Evolutionary conservation across 345 rosid genomes (phyloP).

Genomic region (Murraya paniculata): DNA sequence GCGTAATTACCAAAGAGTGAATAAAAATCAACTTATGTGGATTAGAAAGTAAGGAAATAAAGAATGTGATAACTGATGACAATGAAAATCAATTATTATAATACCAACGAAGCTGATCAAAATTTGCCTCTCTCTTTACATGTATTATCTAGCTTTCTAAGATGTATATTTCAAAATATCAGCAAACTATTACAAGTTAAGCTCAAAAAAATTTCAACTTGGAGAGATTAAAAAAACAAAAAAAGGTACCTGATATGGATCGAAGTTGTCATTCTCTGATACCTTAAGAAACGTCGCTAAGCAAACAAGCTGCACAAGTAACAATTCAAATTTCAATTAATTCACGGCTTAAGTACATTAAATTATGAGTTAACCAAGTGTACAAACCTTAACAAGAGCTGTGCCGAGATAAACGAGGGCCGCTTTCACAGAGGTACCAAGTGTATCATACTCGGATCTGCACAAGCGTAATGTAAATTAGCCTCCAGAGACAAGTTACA

Average conservation of each 20-base stretch:
- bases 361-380: background rate
- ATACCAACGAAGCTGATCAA: background rate
- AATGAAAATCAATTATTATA: too few species aligned
- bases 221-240: background rate
- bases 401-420: conserved; percentile 91
- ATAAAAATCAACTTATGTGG: background rate
- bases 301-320: conserved; percentile 72
- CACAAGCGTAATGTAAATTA: background rate
- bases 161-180: background rate
- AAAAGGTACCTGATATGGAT: conserved; percentile 78
- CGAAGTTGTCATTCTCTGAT: conserved; percentile 81
- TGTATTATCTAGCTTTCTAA: background rate
- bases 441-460: conserved; percentile 97
- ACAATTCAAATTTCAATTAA: background rate
- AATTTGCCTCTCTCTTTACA: background rate
- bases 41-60: background rate
- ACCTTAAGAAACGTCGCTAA: conserved; percentile 92
- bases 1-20: background rate
- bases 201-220: background rate
- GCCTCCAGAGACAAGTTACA: background rate
- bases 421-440: conserved; percentile 87
- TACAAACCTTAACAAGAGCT: conserved; percentile 79
- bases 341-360: background rate
- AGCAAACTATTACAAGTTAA: background rate
- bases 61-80: background rate